A percentile compares a stretch with the other conserved stretches of the same genome.
Conservation (phyloP, 441 rosid genomes). For the Syzygium syzygioides region DNA sequence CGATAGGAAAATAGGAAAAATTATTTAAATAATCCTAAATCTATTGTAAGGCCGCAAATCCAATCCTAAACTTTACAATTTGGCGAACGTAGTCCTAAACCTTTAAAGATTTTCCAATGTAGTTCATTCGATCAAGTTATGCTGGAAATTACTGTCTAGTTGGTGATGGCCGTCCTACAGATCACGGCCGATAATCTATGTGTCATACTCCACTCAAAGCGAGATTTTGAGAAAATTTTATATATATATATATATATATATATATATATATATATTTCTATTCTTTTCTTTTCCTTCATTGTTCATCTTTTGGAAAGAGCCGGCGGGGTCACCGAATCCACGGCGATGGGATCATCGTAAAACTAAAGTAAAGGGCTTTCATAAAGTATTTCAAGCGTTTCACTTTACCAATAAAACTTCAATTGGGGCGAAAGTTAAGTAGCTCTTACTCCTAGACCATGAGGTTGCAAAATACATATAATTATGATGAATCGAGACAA, state of each 20-base stretch:
- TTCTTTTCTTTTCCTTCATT: background rate
- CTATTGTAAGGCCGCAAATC: accelerated
- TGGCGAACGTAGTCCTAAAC: background rate
- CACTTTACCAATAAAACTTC: background rate
- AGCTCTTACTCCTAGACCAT: background rate
- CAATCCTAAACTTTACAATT: background rate
- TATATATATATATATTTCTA: background rate
- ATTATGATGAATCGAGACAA: background rate
- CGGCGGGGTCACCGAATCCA: accelerated
- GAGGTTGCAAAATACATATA: background rate
- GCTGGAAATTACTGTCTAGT: accelerated
- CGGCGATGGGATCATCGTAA: background rate
- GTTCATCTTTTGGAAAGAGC: background rate
- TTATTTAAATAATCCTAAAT: background rate
- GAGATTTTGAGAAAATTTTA: background rate
- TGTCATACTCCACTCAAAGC: background rate
- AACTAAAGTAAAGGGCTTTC: background rate
- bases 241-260: background rate
- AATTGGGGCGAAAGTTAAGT: background rate
- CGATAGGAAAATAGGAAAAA: background rate
- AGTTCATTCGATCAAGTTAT: background rate
- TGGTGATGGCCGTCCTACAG: accelerated
- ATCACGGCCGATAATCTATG: accelerated
- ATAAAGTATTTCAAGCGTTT: background rate
- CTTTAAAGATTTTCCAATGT: background rate